These are phyloP conservation scores for Cladophialophora psammophila DNA, from an alignment of 2,329 filamentous ascomycete genomes.

Conservation along the genomic window DNA sequence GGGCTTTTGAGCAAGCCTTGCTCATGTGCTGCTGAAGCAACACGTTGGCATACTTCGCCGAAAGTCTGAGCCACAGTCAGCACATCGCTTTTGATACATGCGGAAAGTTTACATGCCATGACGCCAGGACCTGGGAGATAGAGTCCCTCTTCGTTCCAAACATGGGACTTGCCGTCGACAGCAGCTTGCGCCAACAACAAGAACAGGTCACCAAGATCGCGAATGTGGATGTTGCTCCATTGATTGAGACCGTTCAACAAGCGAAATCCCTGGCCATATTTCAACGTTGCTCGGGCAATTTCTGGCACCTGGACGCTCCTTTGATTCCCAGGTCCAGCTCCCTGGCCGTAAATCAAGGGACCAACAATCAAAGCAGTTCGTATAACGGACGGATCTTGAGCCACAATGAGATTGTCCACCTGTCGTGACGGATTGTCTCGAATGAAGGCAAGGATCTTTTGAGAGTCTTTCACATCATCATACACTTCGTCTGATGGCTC, in stretches of 20 bases:
- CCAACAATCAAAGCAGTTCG: slow-evolving; percentile 58
- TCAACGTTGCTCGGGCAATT: slow-evolving; percentile 52
- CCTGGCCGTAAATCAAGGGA: slow-evolving; percentile 61
- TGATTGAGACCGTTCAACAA: slow-evolving; percentile 55
- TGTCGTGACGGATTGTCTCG: slow-evolving; percentile 38
- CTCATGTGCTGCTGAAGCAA: slow-evolving; percentile 34
- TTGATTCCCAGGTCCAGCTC: slow-evolving; percentile 58
- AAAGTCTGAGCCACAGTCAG: slow-evolving; percentile 39
- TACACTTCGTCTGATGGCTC: slow-evolving; percentile 44
- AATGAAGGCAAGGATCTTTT: slow-evolving; percentile 25
- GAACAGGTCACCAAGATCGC: slow-evolving; percentile 57
- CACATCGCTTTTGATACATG: not conserved
- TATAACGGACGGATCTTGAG: slow-evolving; percentile 45
- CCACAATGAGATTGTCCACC: slow-evolving; percentile 51
- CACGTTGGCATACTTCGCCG: slow-evolving; percentile 38
- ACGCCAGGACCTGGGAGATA: slow-evolving; percentile 45
- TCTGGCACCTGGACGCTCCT: slow-evolving; percentile 60
- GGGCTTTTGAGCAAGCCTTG: slow-evolving; percentile 19
- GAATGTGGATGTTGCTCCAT: slow-evolving; percentile 62
- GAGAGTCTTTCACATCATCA: slow-evolving; percentile 47
- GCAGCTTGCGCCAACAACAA: slow-evolving; percentile 57
- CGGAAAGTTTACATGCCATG: slow-evolving; percentile 39
- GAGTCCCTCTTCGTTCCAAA: slow-evolving; percentile 52
- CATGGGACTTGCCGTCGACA: slow-evolving; percentile 32
- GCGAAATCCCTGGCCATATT: slow-evolving; percentile 55